Percentiles rank a stretch among this genome's conserved stretches.
Conservation (phyloP, 2,329 filamentous ascomycete species). For the Beauveria scarabaeidicola region DNA sequence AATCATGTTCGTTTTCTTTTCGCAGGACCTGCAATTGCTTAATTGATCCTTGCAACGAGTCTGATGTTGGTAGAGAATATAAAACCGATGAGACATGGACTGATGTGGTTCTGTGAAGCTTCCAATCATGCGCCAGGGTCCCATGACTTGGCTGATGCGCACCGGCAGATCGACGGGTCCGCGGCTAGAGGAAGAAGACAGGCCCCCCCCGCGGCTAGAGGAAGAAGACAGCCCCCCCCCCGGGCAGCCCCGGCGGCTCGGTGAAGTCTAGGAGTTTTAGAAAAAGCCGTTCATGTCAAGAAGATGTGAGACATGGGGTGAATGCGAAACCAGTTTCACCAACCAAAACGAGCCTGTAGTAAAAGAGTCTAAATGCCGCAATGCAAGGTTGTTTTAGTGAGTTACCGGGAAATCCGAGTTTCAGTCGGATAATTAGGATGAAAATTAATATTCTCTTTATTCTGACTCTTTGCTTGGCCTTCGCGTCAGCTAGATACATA, state of each 20-base stretch:
- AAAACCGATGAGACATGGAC: background rate
- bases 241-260: background rate
- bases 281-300: background rate
- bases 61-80: background rate
- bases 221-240: background rate
- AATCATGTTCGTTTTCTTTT: background rate
- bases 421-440: background rate
- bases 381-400: background rate
- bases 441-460: background rate
- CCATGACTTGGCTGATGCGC: background rate
- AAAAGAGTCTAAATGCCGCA: background rate
- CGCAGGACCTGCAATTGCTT: background rate
- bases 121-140: background rate
- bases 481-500: background rate
- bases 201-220: background rate
- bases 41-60: background rate
- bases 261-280: background rate
- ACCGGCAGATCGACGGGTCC: background rate
- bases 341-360: background rate
- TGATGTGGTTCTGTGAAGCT: background rate
- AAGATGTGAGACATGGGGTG: slow-evolving; percentile 1
- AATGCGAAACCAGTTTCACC: slow-evolving; percentile 6
- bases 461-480: background rate
- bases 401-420: background rate
- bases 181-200: background rate